Evolutionary conservation across 352 stramenopile genomes (phyloP), one percentile per base, ranked within the genome.

Genomic region (Pythium oligandrum): DNA sequence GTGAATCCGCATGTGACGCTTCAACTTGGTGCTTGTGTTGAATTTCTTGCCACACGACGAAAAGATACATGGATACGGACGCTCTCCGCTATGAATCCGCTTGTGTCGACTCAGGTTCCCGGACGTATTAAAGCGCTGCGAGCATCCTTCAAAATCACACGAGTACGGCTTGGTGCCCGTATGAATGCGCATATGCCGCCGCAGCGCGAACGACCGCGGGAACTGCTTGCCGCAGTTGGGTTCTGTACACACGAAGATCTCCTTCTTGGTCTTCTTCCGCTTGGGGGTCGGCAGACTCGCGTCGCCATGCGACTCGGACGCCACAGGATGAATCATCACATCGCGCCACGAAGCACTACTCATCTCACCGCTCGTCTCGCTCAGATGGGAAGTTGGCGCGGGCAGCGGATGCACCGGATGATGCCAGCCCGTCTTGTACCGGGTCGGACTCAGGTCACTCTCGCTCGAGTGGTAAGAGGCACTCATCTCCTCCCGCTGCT

Each of bases 1-100:
- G 58, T 95, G 84, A 59, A 90, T 89, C 52, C 83, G 82, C 80
- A 93, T 90, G 66, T 95, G 84, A 12, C 84, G 71, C 68, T 92
- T 91, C 45, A 95, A 72, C 65, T 95, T 95, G n/a, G 83, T 92
- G 65, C 81, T 92, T 31, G 83, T 95, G 63, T 91, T 92, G 57
- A 95, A 95, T 39, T 76, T 72, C 62, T 95, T 95, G 59, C 73
- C 78, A 64, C 84, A 95, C 6, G 59, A 85, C 6, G 76, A 60
- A 39, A 88, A 88, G 45, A 83, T 76, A 44, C 84, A 95, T 37
- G 78, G 77, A 61, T 92, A 95, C 30, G 84, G 84, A 4, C 83
- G 71, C 55, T 91, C 84, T 45, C 84, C 84, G 43, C 73, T 90
- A 65, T 95, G 84, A 60, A 92, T 95, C 61, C 83, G 82, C 57